Conservation (phyloP, 768 basidiomycete genomes). For the Leccinum disarticulatum region DNA sequence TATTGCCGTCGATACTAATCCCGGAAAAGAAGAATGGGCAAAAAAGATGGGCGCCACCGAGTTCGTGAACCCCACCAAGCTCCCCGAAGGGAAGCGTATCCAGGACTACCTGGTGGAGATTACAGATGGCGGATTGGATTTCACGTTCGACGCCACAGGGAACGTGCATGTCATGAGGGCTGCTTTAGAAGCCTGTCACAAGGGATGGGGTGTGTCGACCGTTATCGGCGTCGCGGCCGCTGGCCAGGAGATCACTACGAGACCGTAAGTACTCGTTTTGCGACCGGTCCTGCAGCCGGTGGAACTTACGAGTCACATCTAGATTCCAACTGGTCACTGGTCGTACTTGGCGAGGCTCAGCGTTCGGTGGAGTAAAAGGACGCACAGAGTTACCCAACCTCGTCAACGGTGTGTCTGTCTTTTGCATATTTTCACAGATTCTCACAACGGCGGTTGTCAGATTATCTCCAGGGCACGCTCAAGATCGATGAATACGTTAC, state of each 20-base stretch:
- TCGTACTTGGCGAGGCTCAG: constrained; percentile 90
- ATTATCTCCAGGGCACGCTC: constrained; percentile 78
- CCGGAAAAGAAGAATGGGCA: constrained; percentile 84
- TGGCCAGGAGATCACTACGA: constrained; percentile 90
- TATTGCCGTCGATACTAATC: constrained; percentile 91
- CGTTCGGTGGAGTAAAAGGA: constrained; percentile 98
- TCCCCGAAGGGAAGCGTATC: constrained; percentile 79
- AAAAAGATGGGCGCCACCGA: constrained; percentile 93
- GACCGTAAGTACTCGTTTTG: constrained; percentile 56
- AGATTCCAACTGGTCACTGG: constrained; percentile 77
- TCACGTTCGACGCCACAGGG: constrained; percentile 96
- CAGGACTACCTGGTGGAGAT: constrained; percentile 88
- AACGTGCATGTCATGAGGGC: constrained; percentile 94
- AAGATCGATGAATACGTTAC: constrained; percentile 97
- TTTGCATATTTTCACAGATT: neutral
- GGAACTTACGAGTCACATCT: constrained; percentile 3
- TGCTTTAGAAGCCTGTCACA: constrained; percentile 98
- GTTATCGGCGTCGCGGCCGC: constrained; percentile 97
- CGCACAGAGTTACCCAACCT: constrained; percentile 93
- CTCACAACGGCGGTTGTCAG: constrained; percentile 36
- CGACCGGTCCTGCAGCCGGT: neutral
- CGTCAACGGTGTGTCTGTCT: constrained; percentile 65
- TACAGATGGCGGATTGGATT: constrained; percentile 96
- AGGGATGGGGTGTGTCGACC: constrained; percentile 97
- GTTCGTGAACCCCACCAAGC: constrained; percentile 78